A percentile compares a stretch with the other conserved stretches of the same genome.
Evolutionary conservation across 129 eudicot genomes (phyloP).

Genomic region (Ambrosia trifida): DNA sequence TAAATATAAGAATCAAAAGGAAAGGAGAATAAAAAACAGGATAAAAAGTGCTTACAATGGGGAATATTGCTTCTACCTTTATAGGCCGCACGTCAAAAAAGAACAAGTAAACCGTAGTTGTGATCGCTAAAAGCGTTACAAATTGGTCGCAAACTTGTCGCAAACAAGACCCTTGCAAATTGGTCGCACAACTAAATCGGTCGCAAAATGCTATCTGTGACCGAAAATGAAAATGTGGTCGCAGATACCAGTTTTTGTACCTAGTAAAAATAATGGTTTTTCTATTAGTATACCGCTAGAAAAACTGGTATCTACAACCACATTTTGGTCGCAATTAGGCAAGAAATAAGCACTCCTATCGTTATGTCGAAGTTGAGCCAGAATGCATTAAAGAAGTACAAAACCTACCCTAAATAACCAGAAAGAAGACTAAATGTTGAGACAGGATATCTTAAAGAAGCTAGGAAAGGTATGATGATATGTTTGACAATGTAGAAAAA

Average conservation of each 20-base stretch:
- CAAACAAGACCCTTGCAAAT: background rate
- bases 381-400: background rate
- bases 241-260: too few relatives aligned
- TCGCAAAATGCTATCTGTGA: too few relatives aligned
- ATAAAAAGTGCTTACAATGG: constrained; percentile 24
- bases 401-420: constrained; percentile 23
- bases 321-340: too few relatives aligned
- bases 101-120: constrained; percentile 14
- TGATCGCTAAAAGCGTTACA: too few relatives aligned
- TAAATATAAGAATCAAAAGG: background rate
- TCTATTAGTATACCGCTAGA: too few relatives aligned
- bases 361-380: background rate
- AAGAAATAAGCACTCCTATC: background rate
- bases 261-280: too few relatives aligned
- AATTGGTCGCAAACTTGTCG: too few relatives aligned
- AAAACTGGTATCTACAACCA: too few relatives aligned
- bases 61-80: background rate
- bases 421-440: constrained; percentile 8
- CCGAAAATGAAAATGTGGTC: too few relatives aligned
- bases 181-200: too few relatives aligned
- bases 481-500: constrained; percentile 4
- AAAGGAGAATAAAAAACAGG: background rate
- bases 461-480: constrained; percentile 11
- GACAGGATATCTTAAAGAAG: constrained; percentile 15
- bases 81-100: background rate